phyloP scores from a whole-genome alignment of 2,329 filamentous ascomycete species.

The Chaetomium sp. region DNA sequence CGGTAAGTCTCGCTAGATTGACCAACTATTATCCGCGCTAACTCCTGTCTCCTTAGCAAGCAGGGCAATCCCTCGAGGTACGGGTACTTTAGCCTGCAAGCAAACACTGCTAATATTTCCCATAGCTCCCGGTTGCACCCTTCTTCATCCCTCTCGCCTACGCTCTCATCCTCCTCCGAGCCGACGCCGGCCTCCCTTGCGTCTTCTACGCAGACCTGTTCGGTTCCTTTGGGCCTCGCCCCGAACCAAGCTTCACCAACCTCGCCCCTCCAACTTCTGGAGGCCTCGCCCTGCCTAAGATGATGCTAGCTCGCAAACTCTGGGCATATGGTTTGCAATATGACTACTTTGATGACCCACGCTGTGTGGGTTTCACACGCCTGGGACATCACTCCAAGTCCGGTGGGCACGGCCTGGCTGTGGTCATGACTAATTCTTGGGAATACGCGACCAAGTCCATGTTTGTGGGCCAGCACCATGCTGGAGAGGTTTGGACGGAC shows the following conservation, averaged over 20 bases:
- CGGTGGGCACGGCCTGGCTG: slow-evolving; percentile 57
- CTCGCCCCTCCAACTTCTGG: slow-evolving; percentile 50
- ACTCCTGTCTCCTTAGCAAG: slow-evolving; percentile 49
- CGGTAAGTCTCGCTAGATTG: slow-evolving; percentile 41
- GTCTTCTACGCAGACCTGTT: slow-evolving; percentile 73
- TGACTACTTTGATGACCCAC: slow-evolving; percentile 63
- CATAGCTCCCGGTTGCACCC: slow-evolving; percentile 57
- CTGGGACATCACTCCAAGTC: slow-evolving; percentile 53
- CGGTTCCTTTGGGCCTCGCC: slow-evolving; percentile 55
- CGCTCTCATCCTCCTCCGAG: slow-evolving; percentile 65
- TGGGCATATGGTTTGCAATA: slow-evolving; percentile 67
- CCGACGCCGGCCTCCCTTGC: slow-evolving; percentile 62
- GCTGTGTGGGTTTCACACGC: slow-evolving; percentile 61
- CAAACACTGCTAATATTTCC: background rate
- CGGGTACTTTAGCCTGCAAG: background rate
- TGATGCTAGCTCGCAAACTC: slow-evolving; percentile 63
- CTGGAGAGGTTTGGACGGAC: slow-evolving; percentile 66
- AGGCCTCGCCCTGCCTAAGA: slow-evolving; percentile 54
- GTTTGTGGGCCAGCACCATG: slow-evolving; percentile 61
- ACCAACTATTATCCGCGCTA: background rate
- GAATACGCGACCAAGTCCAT: slow-evolving; percentile 56
- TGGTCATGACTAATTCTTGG: slow-evolving; percentile 57
- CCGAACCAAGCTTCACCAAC: slow-evolving; percentile 46
- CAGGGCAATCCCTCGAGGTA: slow-evolving; percentile 62
- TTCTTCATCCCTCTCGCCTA: slow-evolving; percentile 71